Conservation (phyloP, 306 rosid species). For the Nissolia schottii region DNA sequence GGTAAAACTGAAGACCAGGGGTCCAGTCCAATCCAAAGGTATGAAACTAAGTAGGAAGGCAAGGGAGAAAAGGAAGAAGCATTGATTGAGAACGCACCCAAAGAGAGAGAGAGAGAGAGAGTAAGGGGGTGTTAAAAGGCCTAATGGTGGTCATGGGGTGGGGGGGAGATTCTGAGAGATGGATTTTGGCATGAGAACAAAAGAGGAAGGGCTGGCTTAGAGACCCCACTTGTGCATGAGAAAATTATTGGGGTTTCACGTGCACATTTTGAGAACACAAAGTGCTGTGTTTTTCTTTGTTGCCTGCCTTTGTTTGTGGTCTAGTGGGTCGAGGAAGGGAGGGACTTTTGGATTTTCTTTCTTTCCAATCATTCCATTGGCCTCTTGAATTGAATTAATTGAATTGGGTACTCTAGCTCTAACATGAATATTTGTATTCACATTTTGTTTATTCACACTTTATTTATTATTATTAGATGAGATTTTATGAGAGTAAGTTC, state of each 20-base stretch:
- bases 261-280: conserved; percentile 11
- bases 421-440: too few species aligned
- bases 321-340: background rate
- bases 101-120: background rate
- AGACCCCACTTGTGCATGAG: conserved; percentile 91
- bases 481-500: too few species aligned
- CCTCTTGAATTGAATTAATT: too few species aligned
- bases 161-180: conserved; percentile 55
- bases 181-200: conserved; percentile 87
- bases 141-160: too few species aligned
- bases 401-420: too few species aligned
- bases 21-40: too few species aligned
- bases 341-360: background rate
- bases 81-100: conserved; percentile 1
- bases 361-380: background rate
- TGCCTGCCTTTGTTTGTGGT: background rate
- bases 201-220: conserved; percentile 71
- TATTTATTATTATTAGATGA: too few species aligned
- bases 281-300: conserved; percentile 8
- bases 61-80: conserved; percentile 18
- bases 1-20: too few species aligned
- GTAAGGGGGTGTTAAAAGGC: conserved; percentile 6
- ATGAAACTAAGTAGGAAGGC: conserved; percentile 14
- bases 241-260: conserved; percentile 77
- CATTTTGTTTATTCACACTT: too few species aligned